Percentiles rank a stretch among this genome's conserved stretches.
These are phyloP conservation scores for Bocquillonia castaneifolia DNA, from an alignment of 441 rosid species.

Conservation along the genomic window DNA sequence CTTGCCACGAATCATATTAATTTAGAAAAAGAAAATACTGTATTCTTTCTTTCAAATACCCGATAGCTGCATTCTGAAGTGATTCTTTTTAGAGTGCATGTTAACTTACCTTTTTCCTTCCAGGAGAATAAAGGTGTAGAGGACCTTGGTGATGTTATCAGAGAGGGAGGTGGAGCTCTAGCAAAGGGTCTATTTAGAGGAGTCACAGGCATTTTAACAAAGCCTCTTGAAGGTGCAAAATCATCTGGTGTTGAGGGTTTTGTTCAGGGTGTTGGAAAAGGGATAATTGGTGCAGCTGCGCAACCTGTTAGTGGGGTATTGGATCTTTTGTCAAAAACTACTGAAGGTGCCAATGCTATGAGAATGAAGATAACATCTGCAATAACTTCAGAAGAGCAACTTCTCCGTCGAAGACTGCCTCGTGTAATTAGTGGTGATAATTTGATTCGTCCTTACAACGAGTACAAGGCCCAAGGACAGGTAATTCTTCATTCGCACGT, in stretches of 20 bases:
- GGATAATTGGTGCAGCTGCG: conserved; percentile 96
- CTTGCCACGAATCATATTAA: too few relatives aligned
- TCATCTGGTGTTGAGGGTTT: conserved; percentile 95
- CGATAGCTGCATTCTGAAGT: background rate
- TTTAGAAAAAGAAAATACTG: too few relatives aligned
- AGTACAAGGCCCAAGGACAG: conserved; percentile 90
- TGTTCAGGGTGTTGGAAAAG: conserved; percentile 97
- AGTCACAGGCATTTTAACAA: conserved; percentile 93
- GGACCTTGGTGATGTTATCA: conserved; percentile 88
- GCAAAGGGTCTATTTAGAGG: conserved; percentile 98
- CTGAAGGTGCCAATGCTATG: conserved; percentile 99
- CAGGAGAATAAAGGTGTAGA: conserved; percentile 98
- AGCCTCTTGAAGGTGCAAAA: conserved; percentile 99
- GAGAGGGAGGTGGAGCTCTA: conserved; percentile 99
- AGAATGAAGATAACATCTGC: conserved; percentile 96
- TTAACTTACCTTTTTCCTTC: conserved; percentile 23
- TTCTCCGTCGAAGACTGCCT: conserved; percentile 86
- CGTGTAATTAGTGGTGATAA: conserved; percentile 88
- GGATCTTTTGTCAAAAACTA: conserved; percentile 96
- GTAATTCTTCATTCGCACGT: conserved; percentile 31
- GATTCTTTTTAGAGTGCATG: background rate
- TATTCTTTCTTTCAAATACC: too few relatives aligned
- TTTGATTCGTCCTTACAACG: conserved; percentile 84
- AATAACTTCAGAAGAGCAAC: conserved; percentile 96
- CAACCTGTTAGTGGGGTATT: conserved; percentile 99